Evolutionary conservation across 495 filamentous ascomycete genomes (phyloP).

Genomic region (Parathielavia appendiculata): DNA sequence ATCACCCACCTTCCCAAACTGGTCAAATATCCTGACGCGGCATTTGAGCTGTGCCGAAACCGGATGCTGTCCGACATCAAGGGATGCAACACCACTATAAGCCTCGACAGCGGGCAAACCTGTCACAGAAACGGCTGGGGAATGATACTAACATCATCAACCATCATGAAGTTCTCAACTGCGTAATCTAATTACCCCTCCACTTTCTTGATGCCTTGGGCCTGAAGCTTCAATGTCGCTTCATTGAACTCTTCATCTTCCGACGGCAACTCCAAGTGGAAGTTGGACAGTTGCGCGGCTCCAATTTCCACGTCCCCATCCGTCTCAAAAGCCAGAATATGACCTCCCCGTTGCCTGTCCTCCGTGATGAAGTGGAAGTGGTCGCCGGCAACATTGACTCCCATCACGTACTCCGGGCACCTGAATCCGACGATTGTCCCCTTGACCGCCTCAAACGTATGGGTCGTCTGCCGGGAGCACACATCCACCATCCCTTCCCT

Average conservation of each 20-base stretch:
- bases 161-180: background rate
- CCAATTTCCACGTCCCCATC: conserved; percentile 35
- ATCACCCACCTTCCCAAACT: no score
- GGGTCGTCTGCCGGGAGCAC: conserved; percentile 36
- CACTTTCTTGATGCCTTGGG: conserved; percentile 28
- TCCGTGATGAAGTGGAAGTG: conserved; percentile 50
- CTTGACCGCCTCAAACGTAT: conserved; percentile 31
- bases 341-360: conserved; percentile 42
- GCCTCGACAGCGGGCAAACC: background rate
- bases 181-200: conserved; percentile 25
- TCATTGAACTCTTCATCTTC: conserved; percentile 40
- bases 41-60: background rate
- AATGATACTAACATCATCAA: no score
- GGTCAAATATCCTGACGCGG: background rate
- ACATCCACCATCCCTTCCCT: conserved; percentile 41
- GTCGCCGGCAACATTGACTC: conserved; percentile 47
- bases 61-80: background rate
- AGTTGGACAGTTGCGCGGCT: conserved; percentile 30
- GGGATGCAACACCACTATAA: background rate
- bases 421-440: conserved; percentile 49
- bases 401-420: conserved; percentile 43
- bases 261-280: conserved; percentile 39
- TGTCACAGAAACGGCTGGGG: no score
- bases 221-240: conserved; percentile 36
- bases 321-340: conserved; percentile 44